Base-by-base conservation (phyloP, 1,284 basidiomycete genomes). In the Trametes pubescens region DNA sequence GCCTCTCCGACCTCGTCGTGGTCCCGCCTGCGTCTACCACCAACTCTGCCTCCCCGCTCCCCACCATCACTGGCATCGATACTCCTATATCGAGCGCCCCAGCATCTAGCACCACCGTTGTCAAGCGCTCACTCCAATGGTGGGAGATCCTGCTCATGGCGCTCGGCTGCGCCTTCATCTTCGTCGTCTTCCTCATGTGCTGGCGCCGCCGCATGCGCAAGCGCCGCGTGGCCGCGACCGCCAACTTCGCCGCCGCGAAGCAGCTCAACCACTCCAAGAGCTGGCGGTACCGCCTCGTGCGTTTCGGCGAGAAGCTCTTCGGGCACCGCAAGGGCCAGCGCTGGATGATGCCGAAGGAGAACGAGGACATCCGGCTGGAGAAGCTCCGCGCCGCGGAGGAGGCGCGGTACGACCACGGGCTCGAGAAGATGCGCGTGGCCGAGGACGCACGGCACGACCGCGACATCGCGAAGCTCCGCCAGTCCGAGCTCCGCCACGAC, bases 121-220 rank as follows among this genome's bases (percentile, higher is more conserved):
- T 64, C 29, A 63, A 59, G 38, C 77, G 75, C 44, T 67, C 77
- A 18, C 77, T 93, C 13, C 78, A 80, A 64, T 92, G 91, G 90
- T 94, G 92, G 92, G 81, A 93, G 76, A 93, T 93, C 67, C 80
- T 93, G 46, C 83, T 94, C 64, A 93, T 93, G 89, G 81, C 88
- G 0, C 83, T 92, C 35, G 92, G 92, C 8, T 91, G 90, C 73
- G 86, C 88, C 13, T 89, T 92, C 77, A 88, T 94, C 74, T 90
- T 92, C 73, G 64, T 92, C 43, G 75, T 85, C 46, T 73, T 91
- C 66, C 70, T 93, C 61, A 82, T 86, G 77, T 82, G 82, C 70
- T 92, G 87, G 86, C 86, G 92, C 44, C 82, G 90, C 34, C 85
- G 84, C 46, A 86, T 86, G 47, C 85, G 87, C 74, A 88, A 87